phyloP scores from a whole-genome alignment of 805 yeast species.

The Candida suzukii region DNA sequence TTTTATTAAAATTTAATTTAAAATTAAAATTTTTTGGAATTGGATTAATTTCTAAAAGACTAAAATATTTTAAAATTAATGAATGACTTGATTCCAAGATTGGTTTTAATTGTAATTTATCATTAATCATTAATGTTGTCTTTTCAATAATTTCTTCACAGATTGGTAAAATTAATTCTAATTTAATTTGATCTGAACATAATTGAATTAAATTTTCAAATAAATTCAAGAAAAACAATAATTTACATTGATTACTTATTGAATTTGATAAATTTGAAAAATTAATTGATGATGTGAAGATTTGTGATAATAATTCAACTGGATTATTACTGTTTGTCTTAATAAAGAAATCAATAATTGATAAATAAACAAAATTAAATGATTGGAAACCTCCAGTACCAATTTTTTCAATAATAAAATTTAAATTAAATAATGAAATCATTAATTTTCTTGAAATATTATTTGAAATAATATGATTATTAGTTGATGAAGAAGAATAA shows the following conservation, averaged over 20 bases:
- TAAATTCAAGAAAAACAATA: conserved; percentile 37
- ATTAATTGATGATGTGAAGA: conserved; percentile 20
- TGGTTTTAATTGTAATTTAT: conserved; percentile 14
- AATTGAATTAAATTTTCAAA: conserved; percentile 36
- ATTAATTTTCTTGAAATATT: conserved; percentile 26
- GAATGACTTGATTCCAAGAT: conserved; percentile 62
- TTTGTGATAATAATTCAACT: conserved; percentile 22
- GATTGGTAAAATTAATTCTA: conserved; percentile 16
- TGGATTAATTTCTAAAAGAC: conserved; percentile 12
- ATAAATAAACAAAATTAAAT: conserved; percentile 51
- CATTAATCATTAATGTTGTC: conserved; percentile 7
- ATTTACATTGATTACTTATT: conserved; percentile 28
- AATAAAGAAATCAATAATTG: conserved; percentile 35
- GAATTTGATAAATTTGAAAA: conserved; percentile 22
- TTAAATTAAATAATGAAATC: conserved; percentile 33
- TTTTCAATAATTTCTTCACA: conserved; percentile 14
- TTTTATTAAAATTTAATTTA: conserved; percentile 5
- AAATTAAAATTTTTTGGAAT: conserved; percentile 16
- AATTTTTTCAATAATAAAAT: conserved; percentile 42
- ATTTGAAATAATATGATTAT: conserved; percentile 4
- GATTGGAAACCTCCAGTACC: conserved; percentile 63
- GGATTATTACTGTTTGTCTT: conserved; percentile 18
- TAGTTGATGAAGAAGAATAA: too few species aligned
- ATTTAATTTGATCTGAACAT: conserved; percentile 27
- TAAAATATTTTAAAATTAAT: conserved; percentile 33